Percentiles rank a stretch among this genome's conserved stretches.
Evolutionary conservation across 768 basidiomycete genomes (phyloP).

Genomic region (Tylopilus cervinicoccineus): DNA sequence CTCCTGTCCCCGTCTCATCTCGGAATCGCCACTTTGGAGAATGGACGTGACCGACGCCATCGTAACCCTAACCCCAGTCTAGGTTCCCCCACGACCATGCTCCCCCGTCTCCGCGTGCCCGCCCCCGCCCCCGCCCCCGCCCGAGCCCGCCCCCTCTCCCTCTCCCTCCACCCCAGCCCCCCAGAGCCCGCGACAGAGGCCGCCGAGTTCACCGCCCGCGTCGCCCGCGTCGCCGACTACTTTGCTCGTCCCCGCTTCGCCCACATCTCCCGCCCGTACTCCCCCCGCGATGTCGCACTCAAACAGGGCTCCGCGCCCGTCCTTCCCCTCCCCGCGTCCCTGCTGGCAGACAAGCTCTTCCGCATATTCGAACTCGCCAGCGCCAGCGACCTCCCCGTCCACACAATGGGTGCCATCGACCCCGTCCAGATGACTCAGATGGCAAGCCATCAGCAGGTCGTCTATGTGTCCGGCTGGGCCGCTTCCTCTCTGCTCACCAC

Average conservation of each 20-base stretch:
- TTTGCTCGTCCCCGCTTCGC: conserved; percentile 73
- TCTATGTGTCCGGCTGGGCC: conserved; percentile 95
- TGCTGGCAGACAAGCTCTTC: conserved; percentile 88
- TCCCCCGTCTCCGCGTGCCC: conserved; percentile 6
- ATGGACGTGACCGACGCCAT: conserved; percentile 4
- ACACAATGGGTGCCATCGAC: conserved; percentile 92
- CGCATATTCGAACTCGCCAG: conserved; percentile 59
- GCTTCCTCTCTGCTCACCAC: conserved; percentile 83
- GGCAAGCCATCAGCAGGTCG: conserved; percentile 79
- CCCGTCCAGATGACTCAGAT: conserved; percentile 95
- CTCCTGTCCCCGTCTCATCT: neutral
- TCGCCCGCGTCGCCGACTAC: conserved; percentile 65
- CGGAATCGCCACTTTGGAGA: conserved; percentile 9
- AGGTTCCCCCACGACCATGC: conserved; percentile 31
- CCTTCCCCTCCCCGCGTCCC: conserved; percentile 66
- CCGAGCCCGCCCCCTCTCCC: conserved; percentile 29
- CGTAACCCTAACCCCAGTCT: conserved; percentile 33
- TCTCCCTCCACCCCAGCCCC: conserved; percentile 55
- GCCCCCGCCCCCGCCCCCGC: conserved; percentile 32
- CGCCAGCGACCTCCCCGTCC: conserved; percentile 63
- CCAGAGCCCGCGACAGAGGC: conserved; percentile 57
- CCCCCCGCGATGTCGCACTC: conserved; percentile 72
- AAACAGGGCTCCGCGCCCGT: conserved; percentile 89
- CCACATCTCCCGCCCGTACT: conserved; percentile 73
- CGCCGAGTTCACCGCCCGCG: conserved; percentile 54